phyloP scores from a whole-genome alignment of 208 protist species.

The Spongospora subterranea region DNA sequence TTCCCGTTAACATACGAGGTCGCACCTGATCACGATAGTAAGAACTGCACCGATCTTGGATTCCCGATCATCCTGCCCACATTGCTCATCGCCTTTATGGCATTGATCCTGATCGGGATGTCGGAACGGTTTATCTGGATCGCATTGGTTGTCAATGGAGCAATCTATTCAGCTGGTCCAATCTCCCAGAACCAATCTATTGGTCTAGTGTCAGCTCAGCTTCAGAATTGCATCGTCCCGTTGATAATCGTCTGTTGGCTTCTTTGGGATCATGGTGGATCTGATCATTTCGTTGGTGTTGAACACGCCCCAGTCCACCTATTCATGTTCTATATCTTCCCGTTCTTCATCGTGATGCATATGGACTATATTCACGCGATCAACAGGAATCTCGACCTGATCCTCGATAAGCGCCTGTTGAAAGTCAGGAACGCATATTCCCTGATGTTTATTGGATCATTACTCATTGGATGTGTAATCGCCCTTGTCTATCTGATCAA shows the following conservation, averaged over 20 bases:
- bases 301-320: background rate
- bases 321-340: slow-evolving; percentile 16
- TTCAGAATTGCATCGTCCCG: background rate
- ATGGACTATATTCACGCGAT: slow-evolving; percentile 3
- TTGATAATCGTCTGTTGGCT: background rate
- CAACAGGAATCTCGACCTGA: background rate
- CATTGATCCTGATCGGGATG: background rate
- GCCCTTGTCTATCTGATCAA: background rate
- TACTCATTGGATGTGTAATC: background rate
- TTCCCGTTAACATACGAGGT: background rate
- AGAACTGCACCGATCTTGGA: background rate
- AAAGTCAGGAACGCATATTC: background rate
- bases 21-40: background rate
- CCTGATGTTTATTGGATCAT: background rate
- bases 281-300: background rate
- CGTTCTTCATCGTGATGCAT: slow-evolving; percentile 23
- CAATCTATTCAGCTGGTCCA: slow-evolving; percentile 19
- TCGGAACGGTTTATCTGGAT: background rate
- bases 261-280: slow-evolving; percentile 14
- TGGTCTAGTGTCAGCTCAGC: background rate
- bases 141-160: background rate
- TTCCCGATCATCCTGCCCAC: background rate
- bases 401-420: background rate
- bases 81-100: background rate
- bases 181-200: background rate